These are phyloP conservation scores for Mentha longifolia DNA, from an alignment of 257 asterid species.

Conservation along the genomic window DNA sequence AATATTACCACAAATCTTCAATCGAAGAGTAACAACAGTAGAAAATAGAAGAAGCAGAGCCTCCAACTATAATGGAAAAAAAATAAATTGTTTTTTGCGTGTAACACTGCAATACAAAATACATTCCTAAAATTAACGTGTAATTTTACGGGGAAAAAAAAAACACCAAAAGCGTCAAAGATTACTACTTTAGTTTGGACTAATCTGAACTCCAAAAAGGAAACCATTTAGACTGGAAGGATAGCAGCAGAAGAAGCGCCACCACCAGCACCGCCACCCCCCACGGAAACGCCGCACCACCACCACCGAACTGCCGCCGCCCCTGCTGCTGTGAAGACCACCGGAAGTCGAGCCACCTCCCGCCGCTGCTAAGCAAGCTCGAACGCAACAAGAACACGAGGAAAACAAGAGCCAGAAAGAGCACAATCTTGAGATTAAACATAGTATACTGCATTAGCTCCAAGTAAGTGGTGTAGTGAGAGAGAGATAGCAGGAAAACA, in stretches of 20 bases:
- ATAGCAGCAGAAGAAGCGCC: conserved; percentile 56
- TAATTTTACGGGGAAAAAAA: not conserved
- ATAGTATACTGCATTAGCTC: conserved; percentile 46
- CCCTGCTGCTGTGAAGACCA: conserved; percentile 32
- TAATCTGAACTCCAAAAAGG: conserved; percentile 43
- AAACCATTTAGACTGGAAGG: conserved; percentile 67
- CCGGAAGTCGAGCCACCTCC: conserved; percentile 40
- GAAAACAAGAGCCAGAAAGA: conserved; percentile 51
- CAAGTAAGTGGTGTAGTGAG: conserved; percentile 56
- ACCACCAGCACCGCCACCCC: conserved; percentile 53
- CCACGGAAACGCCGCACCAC: conserved; percentile 56
- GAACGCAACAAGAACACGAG: conserved; percentile 47
- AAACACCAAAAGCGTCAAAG: no score
- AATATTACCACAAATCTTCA: no score
- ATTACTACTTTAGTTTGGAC: not conserved
- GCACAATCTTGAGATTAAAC: conserved; percentile 51
- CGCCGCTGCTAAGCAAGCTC: conserved; percentile 30
- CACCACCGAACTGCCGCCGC: conserved; percentile 32
- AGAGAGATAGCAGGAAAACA: conserved; percentile 52
- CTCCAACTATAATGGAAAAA: no score
- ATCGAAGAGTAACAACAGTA: no score
- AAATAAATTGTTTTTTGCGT: no score
- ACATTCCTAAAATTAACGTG: no score
- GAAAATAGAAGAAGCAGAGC: no score
- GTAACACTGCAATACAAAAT: no score